phyloP scores from a whole-genome alignment of 2,329 filamentous ascomycete genomes.

The Raffaelea albimanens region DNA sequence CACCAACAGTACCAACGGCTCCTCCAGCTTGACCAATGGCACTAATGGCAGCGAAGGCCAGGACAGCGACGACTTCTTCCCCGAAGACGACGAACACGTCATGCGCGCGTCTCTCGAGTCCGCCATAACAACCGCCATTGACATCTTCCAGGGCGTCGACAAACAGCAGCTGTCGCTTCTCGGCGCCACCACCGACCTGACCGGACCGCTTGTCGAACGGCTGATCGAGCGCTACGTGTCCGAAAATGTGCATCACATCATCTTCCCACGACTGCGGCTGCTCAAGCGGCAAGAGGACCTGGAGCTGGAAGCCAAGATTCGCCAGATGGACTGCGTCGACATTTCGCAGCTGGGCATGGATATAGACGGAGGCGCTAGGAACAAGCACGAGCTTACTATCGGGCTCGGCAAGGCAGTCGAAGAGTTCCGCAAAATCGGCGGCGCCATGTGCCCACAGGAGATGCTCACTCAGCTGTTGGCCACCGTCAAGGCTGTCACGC shows the following conservation, averaged over 20 bases:
- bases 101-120: slow-evolving; percentile 86
- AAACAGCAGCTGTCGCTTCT: slow-evolving; percentile 89
- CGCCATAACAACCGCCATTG: slow-evolving; percentile 85
- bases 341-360: slow-evolving; percentile 88
- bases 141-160: slow-evolving; percentile 90
- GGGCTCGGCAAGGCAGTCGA: slow-evolving; percentile 73
- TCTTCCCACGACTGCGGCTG: slow-evolving; percentile 74
- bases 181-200: slow-evolving; percentile 86
- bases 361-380: slow-evolving; percentile 67
- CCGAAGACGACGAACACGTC: slow-evolving; percentile 83
- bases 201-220: slow-evolving; percentile 82
- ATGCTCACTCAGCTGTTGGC: slow-evolving; percentile 76
- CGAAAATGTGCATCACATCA: slow-evolving; percentile 81
- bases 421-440: slow-evolving; percentile 77
- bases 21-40: neutral
- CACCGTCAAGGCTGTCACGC: slow-evolving; percentile 76
- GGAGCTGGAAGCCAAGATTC: slow-evolving; percentile 80
- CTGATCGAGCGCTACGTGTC: slow-evolving; percentile 92
- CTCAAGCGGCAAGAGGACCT: slow-evolving; percentile 74
- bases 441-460: slow-evolving; percentile 71
- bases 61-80: slow-evolving; percentile 54
- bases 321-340: slow-evolving; percentile 88
- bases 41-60: slow-evolving; percentile 11
- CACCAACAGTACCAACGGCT: neutral
- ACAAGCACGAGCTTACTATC: slow-evolving; percentile 71